phyloP scores from a whole-genome alignment of 768 basidiomycete species.

The Trametopsis cervina region DNA sequence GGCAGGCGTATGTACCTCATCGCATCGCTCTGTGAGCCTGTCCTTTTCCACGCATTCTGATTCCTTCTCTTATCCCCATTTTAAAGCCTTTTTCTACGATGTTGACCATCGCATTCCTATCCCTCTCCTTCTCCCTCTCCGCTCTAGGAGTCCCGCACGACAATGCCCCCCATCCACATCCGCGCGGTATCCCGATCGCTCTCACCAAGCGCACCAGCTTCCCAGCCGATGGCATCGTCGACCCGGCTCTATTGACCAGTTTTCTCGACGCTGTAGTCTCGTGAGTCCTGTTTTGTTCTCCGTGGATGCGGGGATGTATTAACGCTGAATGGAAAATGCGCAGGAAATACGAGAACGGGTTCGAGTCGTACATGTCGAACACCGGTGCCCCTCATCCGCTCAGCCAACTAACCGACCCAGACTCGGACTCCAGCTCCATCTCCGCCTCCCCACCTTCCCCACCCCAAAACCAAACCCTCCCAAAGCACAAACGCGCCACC shows the following conservation, averaged over 20 bases:
- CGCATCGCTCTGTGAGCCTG: neutral
- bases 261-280: neutral
- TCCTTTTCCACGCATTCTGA: neutral
- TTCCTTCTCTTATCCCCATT: neutral
- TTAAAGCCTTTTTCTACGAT: constrained; percentile 2
- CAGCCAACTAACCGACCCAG: constrained; percentile 3
- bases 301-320: too few relatives aligned
- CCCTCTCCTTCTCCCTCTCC: neutral
- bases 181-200: neutral
- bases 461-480: too few relatives aligned
- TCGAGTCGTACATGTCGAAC: constrained; percentile 38
- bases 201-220: neutral
- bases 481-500: constrained; percentile 11
- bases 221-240: neutral
- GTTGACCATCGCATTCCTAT: constrained; percentile 8
- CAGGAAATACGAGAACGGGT: constrained; percentile 39
- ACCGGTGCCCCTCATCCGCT: constrained; percentile 35
- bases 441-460: neutral
- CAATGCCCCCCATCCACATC: neutral
- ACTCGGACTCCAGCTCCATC: neutral
- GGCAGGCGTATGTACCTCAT: too few relatives aligned
- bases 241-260: neutral
- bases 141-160: neutral
- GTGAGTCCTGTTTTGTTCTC: neutral
- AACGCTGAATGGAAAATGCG: neutral